Base-by-base conservation (phyloP, 495 filamentous ascomycete genomes). In the Pseudevernia furfuracea region DNA sequence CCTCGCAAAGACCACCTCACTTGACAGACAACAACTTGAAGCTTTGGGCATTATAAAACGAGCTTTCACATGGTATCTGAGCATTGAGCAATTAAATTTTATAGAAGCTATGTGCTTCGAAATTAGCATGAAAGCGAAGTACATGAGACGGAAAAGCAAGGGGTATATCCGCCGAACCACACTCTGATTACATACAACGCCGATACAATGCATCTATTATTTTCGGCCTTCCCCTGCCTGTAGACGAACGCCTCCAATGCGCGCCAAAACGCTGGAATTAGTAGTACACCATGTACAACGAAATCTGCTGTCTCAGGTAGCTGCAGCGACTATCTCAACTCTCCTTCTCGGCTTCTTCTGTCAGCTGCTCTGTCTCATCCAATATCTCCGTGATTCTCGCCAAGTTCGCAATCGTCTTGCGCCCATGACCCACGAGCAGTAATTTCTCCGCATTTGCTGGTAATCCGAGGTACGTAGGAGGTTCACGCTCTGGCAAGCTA, bases 401-500 rank as follows among this genome's bases (percentile, higher is more conserved):
- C 73, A 97, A 68, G 77, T 97, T 92, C 66, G 81, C 81, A 68
- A 97, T 87, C 85, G 96, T 85, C 71, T 87, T 89, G 67, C 81
- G 82, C 48, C 93, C 94, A 72, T 96, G 87, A 19, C 90, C 92
- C 41, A 97, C 90, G 52, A 99, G 76, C 70, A 99, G 74, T 73
- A 99, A 71, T 77, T 97, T 97, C 84, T 99, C 94, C 57, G 94
- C 95, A 72, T 97, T 96, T 30, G 92, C 90, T 44, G 94, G 95
- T 64, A 99, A 75, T 34, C 94, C 95, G n/a, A 99, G 79, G 72
- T 96, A 99, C 10, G 92, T 96, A 1, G 94, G 94, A 53, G 94
- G 94, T 72, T 99, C 94, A 70, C 94, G 83, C 81, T 99, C 94
- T 17, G 94, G 94, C 66, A 99, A 77, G 48, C 82, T 82, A 68